These are phyloP conservation scores for Colletotrichum lindemuthianum DNA, from an alignment of 2,329 filamentous ascomycete species.

Conservation along the genomic window DNA sequence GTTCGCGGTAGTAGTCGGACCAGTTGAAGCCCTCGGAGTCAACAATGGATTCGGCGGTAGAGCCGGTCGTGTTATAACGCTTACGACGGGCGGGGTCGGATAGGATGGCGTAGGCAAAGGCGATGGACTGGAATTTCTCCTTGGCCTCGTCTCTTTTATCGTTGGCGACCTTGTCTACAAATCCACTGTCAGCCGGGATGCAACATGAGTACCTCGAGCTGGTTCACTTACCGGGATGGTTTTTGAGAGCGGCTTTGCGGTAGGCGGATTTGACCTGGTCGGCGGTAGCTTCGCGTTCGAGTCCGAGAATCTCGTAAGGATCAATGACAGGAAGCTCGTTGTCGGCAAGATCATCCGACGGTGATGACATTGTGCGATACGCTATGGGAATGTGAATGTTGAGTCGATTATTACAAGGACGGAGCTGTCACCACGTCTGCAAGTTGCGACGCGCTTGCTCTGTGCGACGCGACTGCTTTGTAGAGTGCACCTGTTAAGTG, in stretches of 20 bases:
- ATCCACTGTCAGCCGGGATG: neutral
- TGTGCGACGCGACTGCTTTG: constrained; percentile 32
- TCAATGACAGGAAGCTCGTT: constrained; percentile 71
- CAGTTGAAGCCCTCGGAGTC: constrained; percentile 88
- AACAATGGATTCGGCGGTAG: constrained; percentile 83
- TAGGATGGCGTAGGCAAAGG: constrained; percentile 93
- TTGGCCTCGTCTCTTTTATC: constrained; percentile 78
- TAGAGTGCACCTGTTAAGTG: constrained; percentile 36
- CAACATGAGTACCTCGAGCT: neutral
- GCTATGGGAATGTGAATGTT: constrained; percentile 5
- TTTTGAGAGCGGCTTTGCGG: constrained; percentile 86
- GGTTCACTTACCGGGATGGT: constrained; percentile 77
- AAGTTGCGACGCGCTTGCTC: neutral
- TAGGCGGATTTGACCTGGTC: constrained; percentile 91
- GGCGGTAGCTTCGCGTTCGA: constrained; percentile 76
- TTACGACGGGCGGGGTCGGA: constrained; percentile 83
- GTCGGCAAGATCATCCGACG: constrained; percentile 61
- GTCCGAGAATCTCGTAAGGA: constrained; percentile 82
- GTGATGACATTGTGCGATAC: constrained; percentile 30
- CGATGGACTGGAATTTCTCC: constrained; percentile 85
- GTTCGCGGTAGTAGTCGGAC: constrained; percentile 87
- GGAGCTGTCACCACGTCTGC: neutral
- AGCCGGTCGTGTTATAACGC: constrained; percentile 91
- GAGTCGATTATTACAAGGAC: neutral
- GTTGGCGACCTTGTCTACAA: constrained; percentile 77